Percentiles rank a stretch among this genome's conserved stretches.
Evolutionary conservation across 495 filamentous ascomycete genomes (phyloP).

Genomic region (Aspergillus steynii): DNA sequence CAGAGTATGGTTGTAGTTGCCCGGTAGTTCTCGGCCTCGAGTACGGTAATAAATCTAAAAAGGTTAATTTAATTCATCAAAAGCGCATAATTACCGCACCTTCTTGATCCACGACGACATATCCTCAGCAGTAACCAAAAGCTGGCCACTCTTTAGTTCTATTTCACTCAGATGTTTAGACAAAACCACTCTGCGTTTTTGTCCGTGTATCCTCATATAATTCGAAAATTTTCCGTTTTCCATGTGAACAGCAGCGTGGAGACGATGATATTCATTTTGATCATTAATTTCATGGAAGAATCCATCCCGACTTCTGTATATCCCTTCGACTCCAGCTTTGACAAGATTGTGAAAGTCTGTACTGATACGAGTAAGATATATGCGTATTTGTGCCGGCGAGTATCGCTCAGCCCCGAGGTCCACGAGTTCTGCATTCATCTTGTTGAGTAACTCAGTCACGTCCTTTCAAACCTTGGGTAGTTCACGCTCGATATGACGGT

Average conservation of each 20-base stretch:
- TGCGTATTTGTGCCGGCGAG: slow-evolving; percentile 20
- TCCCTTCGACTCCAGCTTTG: slow-evolving; percentile 22
- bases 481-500: slow-evolving; percentile 28
- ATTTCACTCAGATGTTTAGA: background rate
- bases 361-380: slow-evolving; percentile 22
- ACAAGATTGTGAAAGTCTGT: slow-evolving; percentile 19
- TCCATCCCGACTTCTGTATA: slow-evolving; percentile 17
- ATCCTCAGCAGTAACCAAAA: slow-evolving; percentile 10
- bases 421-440: slow-evolving; percentile 12
- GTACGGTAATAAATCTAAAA: slow-evolving; percentile 23
- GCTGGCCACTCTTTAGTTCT: slow-evolving; percentile 4
- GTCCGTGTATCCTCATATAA: slow-evolving; percentile 22
- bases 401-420: slow-evolving; percentile 18
- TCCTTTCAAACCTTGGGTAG: slow-evolving; percentile 28
- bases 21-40: slow-evolving; percentile 42
- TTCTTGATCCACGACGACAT: slow-evolving; percentile 21
- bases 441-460: slow-evolving; percentile 12
- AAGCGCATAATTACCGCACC: background rate
- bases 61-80: slow-evolving; percentile 1
- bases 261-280: slow-evolving; percentile 8
- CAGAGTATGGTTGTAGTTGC: slow-evolving; percentile 45
- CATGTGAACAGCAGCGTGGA: slow-evolving; percentile 24
- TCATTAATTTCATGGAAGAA: slow-evolving; percentile 13
- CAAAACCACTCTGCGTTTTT: slow-evolving; percentile 19
- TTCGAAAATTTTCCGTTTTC: slow-evolving; percentile 26